Conservation (phyloP, 345 rosid genomes). For the Eutrema japonicum region DNA sequence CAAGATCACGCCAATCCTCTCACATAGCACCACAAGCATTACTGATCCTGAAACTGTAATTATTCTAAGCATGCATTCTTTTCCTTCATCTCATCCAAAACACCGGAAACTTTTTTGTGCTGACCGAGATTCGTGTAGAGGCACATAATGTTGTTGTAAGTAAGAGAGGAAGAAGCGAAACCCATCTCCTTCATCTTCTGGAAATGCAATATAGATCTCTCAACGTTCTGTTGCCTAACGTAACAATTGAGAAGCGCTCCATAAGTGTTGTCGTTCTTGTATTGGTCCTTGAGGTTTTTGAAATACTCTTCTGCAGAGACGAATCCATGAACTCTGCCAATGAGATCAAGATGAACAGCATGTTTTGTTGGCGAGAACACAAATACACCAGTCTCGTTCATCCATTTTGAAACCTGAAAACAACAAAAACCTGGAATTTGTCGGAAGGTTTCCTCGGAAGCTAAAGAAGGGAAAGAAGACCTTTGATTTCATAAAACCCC, state of each 20-base stretch:
- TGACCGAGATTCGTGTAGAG: conserved; percentile 67
- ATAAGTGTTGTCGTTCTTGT: conserved; percentile 73
- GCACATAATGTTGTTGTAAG: conserved; percentile 86
- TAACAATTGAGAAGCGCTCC: conserved; percentile 91
- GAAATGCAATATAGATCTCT: conserved; percentile 63
- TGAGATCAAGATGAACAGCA: no score
- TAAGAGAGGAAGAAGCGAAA: conserved; percentile 54
- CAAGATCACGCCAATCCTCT: no score
- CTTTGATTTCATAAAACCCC: no score
- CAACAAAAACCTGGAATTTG: neutral
- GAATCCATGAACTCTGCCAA: conserved; percentile 72
- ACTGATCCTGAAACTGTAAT: no score
- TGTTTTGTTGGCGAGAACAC: no score
- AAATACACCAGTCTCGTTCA: conserved; percentile 61
- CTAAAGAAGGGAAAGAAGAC: conserved; percentile 13
- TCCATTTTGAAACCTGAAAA: conserved; percentile 82
- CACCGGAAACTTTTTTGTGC: no score
- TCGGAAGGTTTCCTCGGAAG: conserved; percentile 8
- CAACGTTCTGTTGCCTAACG: conserved; percentile 63
- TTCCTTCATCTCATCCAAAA: fast-evolving
- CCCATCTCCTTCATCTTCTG: conserved; percentile 80
- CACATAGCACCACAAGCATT: no score
- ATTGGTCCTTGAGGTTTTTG: conserved; percentile 57
- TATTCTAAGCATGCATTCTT: fast-evolving
- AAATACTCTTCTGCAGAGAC: conserved; percentile 75